Evolutionary conservation across 257 asterid species (phyloP).

Genomic region (Solanum verrucosum): DNA sequence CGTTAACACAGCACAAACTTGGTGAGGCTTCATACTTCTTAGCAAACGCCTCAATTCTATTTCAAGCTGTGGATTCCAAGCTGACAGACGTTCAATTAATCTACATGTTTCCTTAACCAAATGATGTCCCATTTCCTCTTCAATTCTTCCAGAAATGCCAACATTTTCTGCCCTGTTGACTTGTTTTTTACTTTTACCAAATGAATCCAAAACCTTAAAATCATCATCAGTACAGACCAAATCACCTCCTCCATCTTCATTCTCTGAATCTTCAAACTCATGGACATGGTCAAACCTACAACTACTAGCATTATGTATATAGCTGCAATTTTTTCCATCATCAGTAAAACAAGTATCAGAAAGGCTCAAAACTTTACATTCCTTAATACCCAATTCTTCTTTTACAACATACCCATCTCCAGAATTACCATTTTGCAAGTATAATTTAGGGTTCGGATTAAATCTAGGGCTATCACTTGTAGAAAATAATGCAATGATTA

Average conservation of each 20-base stretch:
- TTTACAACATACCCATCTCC: constrained; percentile 10
- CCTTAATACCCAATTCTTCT: constrained; percentile 16
- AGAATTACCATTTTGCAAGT: constrained; percentile 7
- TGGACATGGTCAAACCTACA: constrained; percentile 20
- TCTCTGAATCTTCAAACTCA: constrained; percentile 29
- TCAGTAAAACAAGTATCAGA: constrained; percentile 5
- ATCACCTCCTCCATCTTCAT: constrained; percentile 17
- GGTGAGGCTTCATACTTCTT: constrained; percentile 59
- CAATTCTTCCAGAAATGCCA: constrained; percentile 18
- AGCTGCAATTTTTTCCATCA: constrained; percentile 20
- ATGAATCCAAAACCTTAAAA: constrained; percentile 48
- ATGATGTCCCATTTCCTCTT: constrained; percentile 66
- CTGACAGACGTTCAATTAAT: constrained; percentile 45
- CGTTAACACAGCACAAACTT: constrained; percentile 68
- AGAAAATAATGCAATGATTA: constrained; percentile 8
- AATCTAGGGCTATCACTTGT: constrained; percentile 3
- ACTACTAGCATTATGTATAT: constrained; percentile 5
- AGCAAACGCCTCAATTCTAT: constrained; percentile 56
- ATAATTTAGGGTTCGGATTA: background rate
- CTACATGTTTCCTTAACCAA: constrained; percentile 69
- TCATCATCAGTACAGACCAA: constrained; percentile 32
- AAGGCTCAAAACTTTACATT: constrained; percentile 9
- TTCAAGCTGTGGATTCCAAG: constrained; percentile 70
- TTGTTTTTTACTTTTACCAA: constrained; percentile 16
- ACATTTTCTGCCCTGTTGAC: constrained; percentile 4